Percentiles rank a stretch among this genome's conserved stretches.
phyloP scores from a whole-genome alignment of 176 grass and related monocot species.

The Musa schizocarpa region DNA sequence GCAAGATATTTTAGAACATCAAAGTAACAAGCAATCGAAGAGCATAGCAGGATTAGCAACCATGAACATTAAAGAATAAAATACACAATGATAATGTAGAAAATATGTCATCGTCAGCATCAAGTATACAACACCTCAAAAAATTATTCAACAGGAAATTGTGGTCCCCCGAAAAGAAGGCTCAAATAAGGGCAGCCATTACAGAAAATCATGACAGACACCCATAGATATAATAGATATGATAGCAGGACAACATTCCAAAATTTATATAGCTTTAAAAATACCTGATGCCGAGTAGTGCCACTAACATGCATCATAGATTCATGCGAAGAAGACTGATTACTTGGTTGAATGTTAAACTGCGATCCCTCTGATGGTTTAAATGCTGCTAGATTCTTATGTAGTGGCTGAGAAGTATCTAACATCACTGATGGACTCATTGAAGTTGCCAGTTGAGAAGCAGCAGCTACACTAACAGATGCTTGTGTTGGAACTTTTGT shows the following conservation, averaged over 20 bases:
- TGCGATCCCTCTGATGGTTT: slow-evolving; percentile 35
- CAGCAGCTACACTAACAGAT: slow-evolving; percentile 32
- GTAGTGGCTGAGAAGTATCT: slow-evolving; percentile 23
- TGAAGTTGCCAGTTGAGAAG: slow-evolving; percentile 28
- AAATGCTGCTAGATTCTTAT: slow-evolving; percentile 37
- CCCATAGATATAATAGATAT: no score
- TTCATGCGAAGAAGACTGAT: slow-evolving; percentile 38
- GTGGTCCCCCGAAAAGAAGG: no score
- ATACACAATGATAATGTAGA: no score
- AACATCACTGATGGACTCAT: slow-evolving; percentile 19
- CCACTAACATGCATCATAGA: slow-evolving; percentile 12
- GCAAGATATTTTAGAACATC: slow-evolving; percentile 5
- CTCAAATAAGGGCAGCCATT: no score
- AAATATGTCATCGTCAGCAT: neutral
- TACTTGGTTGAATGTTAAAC: slow-evolving; percentile 30
- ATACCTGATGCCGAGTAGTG: slow-evolving; percentile 47
- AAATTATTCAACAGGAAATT: no score
- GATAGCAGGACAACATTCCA: neutral
- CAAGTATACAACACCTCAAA: no score
- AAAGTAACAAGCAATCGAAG: neutral
- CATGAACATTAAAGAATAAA: no score
- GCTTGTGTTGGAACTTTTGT: slow-evolving; percentile 26
- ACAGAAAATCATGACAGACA: no score
- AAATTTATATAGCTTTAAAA: neutral
- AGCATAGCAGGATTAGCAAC: neutral